Base-by-base conservation (phyloP, 1,139 yeast genomes). In the Saccharomyces hybrid region DNA sequence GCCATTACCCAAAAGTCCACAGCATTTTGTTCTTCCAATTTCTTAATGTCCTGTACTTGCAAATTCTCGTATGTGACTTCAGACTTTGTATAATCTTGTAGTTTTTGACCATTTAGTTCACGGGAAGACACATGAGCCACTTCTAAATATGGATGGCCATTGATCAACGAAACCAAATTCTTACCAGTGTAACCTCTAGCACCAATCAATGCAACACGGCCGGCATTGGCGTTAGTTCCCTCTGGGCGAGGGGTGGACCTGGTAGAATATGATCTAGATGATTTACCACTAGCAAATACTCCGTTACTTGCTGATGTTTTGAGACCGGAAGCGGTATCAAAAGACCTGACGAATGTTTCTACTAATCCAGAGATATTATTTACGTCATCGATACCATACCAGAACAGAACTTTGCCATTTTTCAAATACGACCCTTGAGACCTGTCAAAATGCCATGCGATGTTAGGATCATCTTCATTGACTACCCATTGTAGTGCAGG, bases 1-100 rank as follows among this genome's bases (percentile, higher is more conserved):
- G 99, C 99, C 99, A 95, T 93, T 41, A 95, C 96, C 99, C 99
- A 93, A 55, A 91, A 85, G 66, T 95, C 99, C 54, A 93, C 88
- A 53, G 82, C 88, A 49, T 84, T 82, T 48, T 82, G 76, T 61
- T 82, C 80, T 72, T 91, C 99, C 59, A 93, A 76, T 60, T 78
- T 74, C 66, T 82, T 82, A 60, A 93, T 86, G 65, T 93, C 98
- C 68, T 90, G 96, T 50, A 84, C 80, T 68, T 86, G 93, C 62
- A 93, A 78, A 71, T 91, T 93, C 59, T 88, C 88, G 73, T 93
- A 93, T 52, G 80, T 79, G 55, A 93, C 81, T 56, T 87, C 82
- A 53, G 80, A 78, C 74, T 93, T 93, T 67, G 83, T 83, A 77
- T 93, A 93, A 23, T 96, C 97, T 63, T 83, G 79, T 58, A 93